Evolutionary conservation across 352 stramenopile genomes (phyloP), one percentile per base, ranked within the genome.

Genomic region (Globisporangium echinulatum): DNA sequence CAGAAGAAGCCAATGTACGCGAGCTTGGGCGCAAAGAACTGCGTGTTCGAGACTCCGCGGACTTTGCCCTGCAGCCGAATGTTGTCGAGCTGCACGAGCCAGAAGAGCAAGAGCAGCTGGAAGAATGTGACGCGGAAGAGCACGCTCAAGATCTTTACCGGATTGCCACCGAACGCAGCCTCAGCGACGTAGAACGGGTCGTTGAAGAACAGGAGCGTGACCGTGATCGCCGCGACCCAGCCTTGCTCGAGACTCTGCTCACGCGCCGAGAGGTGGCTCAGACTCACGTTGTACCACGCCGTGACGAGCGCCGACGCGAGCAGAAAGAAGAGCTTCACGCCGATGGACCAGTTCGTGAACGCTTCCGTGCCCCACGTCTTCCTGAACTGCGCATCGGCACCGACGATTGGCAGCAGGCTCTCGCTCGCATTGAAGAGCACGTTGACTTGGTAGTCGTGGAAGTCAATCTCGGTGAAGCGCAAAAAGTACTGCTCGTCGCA

Each of bases 171-270:
- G 42, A 69, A 82, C 7, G 56, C 69, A 11, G 74, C 73, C 43
- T 87, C 77, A 10, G 70, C 55, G 36, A 72, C 62, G 63, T 82
- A 87, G 52, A 87, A 85, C 2, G 77, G 77, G 44, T 87, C 77
- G 50, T 87, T 83, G 61, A 79, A 87, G 36, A 83, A 61, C 17
- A 83, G 67, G 11, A 87, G 62, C 42, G 71, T 67, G 39, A 85
- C 36, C 14, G 55, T 69, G 15, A 87, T 63, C n/a, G 69, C 68
- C 42, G 73, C 63, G 25, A 85, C 68, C 66, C 75, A 87, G 39
- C 69, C 71, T 40, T 87, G 77, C 52, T 87, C 77, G 42, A 87
- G 62, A 19, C 79, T 87, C 52, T 84, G 77, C 54, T 85, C 73
- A 10, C 71, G 69, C 5, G 61, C 49, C n/a, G 71, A 73, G 10